Evolutionary conservation across 306 rosid genomes (phyloP).

Genomic region (Prosopis cineraria): DNA sequence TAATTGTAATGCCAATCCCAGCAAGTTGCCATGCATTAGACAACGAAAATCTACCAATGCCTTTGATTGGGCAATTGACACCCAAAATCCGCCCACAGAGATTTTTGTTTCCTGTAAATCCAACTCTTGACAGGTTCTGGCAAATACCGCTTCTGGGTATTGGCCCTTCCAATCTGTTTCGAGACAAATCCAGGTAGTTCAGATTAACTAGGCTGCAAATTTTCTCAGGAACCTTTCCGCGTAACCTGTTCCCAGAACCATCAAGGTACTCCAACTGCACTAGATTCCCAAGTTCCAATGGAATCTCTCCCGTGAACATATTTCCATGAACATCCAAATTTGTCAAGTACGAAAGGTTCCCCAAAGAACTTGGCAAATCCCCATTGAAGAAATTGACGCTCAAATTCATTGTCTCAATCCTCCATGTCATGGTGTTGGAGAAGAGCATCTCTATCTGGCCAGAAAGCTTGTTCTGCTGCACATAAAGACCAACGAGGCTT

Average conservation of each 20-base stretch:
- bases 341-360: slow-evolving; percentile 78
- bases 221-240: slow-evolving; percentile 78
- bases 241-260: slow-evolving; percentile 66
- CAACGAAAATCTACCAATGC: slow-evolving; percentile 52
- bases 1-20: slow-evolving; percentile 54
- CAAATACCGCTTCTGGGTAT: slow-evolving; percentile 86
- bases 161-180: slow-evolving; percentile 77
- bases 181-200: slow-evolving; percentile 65
- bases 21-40: slow-evolving; percentile 69
- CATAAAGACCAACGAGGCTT: slow-evolving; percentile 74
- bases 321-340: slow-evolving; percentile 83
- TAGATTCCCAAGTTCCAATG: slow-evolving; percentile 79
- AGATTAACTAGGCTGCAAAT: slow-evolving; percentile 73
- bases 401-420: slow-evolving; percentile 80
- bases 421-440: slow-evolving; percentile 74
- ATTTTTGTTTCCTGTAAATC: slow-evolving; percentile 61
- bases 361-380: slow-evolving; percentile 67
- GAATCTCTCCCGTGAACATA: slow-evolving; percentile 69
- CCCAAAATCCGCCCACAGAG: slow-evolving; percentile 78
- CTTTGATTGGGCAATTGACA: slow-evolving; percentile 52
- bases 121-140: slow-evolving; percentile 59
- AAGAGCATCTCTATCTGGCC: slow-evolving; percentile 63
- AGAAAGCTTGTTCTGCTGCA: slow-evolving; percentile 79
- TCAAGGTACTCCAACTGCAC: slow-evolving; percentile 79
- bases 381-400: slow-evolving; percentile 72